These are phyloP conservation scores for Linum trigynum DNA, from an alignment of 345 rosid species.

Conservation along the genomic window DNA sequence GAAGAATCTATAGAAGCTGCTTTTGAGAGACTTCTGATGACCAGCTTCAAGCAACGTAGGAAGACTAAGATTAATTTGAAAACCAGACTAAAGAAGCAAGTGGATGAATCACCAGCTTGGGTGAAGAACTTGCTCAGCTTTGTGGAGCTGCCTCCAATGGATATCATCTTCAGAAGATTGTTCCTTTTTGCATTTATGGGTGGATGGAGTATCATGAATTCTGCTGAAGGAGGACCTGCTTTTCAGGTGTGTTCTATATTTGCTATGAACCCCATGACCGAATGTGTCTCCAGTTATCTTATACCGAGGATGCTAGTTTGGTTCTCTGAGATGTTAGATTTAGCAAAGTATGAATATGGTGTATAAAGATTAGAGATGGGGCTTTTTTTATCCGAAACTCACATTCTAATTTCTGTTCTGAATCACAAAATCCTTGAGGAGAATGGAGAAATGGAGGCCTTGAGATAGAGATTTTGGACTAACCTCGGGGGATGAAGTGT, in stretches of 20 bases:
- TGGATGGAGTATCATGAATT: slow-evolving; percentile 98
- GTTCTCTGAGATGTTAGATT: not conserved
- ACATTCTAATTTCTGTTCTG: not conserved
- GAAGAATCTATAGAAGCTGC: slow-evolving; percentile 92
- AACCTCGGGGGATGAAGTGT: no score
- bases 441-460: no score
- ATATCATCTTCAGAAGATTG: slow-evolving; percentile 78
- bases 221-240: slow-evolving; percentile 98
- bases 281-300: not conserved
- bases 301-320: not conserved
- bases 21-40: slow-evolving; percentile 80
- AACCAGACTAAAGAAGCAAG: slow-evolving; percentile 78
- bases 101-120: slow-evolving; percentile 96
- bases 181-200: slow-evolving; percentile 97
- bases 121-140: slow-evolving; percentile 57
- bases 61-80: slow-evolving; percentile 78
- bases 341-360: not conserved
- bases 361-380: not conserved
- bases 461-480: no score
- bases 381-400: not conserved
- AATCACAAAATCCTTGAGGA: no score
- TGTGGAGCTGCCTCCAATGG: slow-evolving; percentile 74
- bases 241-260: slow-evolving; percentile 60
- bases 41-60: slow-evolving; percentile 69
- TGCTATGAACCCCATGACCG: not conserved